These are phyloP conservation scores for Stephanodiscus minutulus DNA, from an alignment of 108 stramenopile species.

Conservation along the genomic window DNA sequence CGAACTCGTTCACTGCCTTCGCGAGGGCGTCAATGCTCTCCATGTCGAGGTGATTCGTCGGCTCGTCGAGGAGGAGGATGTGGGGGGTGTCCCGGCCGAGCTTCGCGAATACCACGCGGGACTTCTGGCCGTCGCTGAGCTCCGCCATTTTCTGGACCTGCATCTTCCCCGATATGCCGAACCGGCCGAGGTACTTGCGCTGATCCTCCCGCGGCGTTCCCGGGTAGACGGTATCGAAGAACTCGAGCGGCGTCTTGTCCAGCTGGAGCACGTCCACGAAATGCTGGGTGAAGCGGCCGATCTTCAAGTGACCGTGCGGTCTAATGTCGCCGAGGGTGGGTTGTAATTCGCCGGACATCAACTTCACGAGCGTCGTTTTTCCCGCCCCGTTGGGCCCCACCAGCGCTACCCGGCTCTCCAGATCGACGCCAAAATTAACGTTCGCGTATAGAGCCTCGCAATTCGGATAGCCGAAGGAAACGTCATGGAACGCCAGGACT, in stretches of 20 bases:
- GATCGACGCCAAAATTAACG: constrained; percentile 97
- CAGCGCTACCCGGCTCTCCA: constrained; percentile 96
- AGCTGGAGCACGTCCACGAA: constrained; percentile 98
- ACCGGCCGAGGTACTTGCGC: constrained; percentile 94
- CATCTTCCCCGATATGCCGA: constrained; percentile 94
- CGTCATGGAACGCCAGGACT: constrained; percentile 96
- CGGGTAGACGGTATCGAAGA: constrained; percentile 86
- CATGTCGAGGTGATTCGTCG: constrained; percentile 88
- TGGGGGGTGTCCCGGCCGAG: constrained; percentile 95
- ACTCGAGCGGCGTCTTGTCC: constrained; percentile 94
- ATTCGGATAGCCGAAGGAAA: constrained; percentile 95
- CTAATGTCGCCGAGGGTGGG: constrained; percentile 94
- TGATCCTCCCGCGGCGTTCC: constrained; percentile 79
- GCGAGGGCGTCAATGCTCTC: constrained; percentile 98
- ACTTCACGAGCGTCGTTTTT: constrained; percentile 91
- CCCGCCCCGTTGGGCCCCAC: constrained; percentile 96
- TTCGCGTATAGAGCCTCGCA: constrained; percentile 91
- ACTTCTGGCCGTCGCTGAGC: constrained; percentile 95
- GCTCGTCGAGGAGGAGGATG: no score
- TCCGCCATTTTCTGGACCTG: constrained; percentile 92
- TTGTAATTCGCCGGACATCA: constrained; percentile 90
- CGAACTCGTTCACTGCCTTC: constrained; percentile 96
- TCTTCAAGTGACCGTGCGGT: constrained; percentile 95
- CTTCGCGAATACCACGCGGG: constrained; percentile 96
- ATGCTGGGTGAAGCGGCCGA: constrained; percentile 98